Evolutionary conservation across 805 yeast genomes (phyloP).

Genomic region (Cephaloascus fragrans): DNA sequence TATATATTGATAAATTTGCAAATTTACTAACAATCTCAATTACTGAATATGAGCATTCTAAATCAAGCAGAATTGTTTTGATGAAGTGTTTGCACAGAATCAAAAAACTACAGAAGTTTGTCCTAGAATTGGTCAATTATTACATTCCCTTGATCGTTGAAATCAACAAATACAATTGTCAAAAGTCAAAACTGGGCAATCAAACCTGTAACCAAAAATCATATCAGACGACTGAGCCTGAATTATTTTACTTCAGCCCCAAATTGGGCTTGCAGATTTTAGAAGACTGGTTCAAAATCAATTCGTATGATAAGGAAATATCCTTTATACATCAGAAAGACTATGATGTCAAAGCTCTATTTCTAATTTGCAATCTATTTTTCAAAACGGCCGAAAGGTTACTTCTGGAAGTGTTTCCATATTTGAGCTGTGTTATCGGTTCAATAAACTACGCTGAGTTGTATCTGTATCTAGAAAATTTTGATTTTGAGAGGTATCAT

Average conservation of each 20-base stretch:
- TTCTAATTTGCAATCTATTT: too few species aligned
- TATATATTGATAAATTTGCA: too few species aligned
- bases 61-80: not conserved
- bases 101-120: not conserved
- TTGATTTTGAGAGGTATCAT: not conserved
- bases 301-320: not conserved
- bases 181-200: too few species aligned
- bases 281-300: not conserved
- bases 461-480: not conserved
- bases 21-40: too few species aligned
- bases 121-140: not conserved
- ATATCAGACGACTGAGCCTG: not conserved
- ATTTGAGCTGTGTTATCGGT: not conserved
- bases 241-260: not conserved
- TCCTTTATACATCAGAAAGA: too few species aligned
- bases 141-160: not conserved
- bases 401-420: not conserved
- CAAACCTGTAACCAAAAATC: too few species aligned
- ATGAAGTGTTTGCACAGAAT: not conserved
- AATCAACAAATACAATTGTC: not conserved
- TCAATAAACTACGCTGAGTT: not conserved
- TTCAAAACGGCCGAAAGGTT: not conserved
- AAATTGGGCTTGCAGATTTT: not conserved
- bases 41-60: too few species aligned
- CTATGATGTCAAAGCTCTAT: too few species aligned